phyloP scores from a whole-genome alignment of 768 basidiomycete genomes.

The Termitomyces sp. region DNA sequence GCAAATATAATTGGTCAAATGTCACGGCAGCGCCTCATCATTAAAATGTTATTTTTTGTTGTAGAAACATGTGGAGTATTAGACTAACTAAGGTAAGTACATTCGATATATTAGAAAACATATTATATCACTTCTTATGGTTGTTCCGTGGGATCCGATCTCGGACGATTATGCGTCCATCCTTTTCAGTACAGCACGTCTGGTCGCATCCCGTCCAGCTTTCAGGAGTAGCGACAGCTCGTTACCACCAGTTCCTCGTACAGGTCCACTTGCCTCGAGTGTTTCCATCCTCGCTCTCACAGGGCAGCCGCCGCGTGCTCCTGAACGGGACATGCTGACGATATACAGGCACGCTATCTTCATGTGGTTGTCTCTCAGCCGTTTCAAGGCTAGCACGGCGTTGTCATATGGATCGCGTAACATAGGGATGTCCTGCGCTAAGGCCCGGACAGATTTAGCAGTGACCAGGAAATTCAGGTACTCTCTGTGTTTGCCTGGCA shows the following conservation, averaged over 20 bases:
- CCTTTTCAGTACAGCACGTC: constrained; percentile 48
- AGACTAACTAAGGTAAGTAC: constrained; percentile 15
- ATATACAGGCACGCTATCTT: constrained; percentile 85
- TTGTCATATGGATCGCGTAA: constrained; percentile 74
- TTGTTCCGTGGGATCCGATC: not conserved
- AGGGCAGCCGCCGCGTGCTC: constrained; percentile 41
- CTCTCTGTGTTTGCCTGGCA: constrained; percentile 88
- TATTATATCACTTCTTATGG: constrained; percentile 2
- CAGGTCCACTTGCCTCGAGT: constrained; percentile 42
- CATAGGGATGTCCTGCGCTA: constrained; percentile 50
- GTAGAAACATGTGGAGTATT: constrained; percentile 2
- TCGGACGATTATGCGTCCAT: constrained; percentile 11
- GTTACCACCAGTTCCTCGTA: constrained; percentile 88
- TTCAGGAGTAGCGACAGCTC: constrained; percentile 79
- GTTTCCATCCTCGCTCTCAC: constrained; percentile 50
- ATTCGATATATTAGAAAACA: constrained; percentile 4
- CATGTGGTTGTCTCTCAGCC: constrained; percentile 84
- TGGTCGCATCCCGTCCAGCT: constrained; percentile 84
- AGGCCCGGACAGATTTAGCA: constrained; percentile 56
- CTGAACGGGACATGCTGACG: constrained; percentile 73
- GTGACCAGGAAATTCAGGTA: constrained; percentile 69
- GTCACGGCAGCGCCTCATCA: constrained; percentile 3
- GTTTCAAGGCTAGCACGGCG: constrained; percentile 74
- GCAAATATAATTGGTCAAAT: not conserved
- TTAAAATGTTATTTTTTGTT: constrained; percentile 7